Percentiles rank a stretch among this genome's conserved stretches.
Evolutionary conservation across 257 asterid genomes (phyloP).

Genomic region (Jacaranda copaia): DNA sequence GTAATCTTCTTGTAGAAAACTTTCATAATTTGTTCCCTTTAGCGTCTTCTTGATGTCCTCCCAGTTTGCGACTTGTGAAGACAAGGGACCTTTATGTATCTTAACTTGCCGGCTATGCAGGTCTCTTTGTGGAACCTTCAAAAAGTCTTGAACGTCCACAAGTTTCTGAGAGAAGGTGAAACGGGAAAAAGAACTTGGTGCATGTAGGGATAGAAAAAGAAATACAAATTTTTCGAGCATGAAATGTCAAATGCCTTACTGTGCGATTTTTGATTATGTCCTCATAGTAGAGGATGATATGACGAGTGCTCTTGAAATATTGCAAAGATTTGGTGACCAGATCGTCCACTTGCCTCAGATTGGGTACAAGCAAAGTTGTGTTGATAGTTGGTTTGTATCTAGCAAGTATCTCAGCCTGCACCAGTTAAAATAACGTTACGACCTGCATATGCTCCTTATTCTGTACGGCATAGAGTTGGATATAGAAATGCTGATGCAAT

Average conservation of each 20-base stretch:
- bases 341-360: slow-evolving; percentile 76
- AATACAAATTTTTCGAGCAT: neutral
- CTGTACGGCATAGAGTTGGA: too few species aligned
- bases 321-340: slow-evolving; percentile 67
- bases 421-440: slow-evolving; percentile 6
- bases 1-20: slow-evolving; percentile 67
- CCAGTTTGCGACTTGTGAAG: slow-evolving; percentile 93
- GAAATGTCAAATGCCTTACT: slow-evolving; percentile 54
- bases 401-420: slow-evolving; percentile 93
- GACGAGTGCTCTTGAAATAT: slow-evolving; percentile 80
- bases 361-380: slow-evolving; percentile 62
- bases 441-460: neutral
- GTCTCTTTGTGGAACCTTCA: slow-evolving; percentile 74
- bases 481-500: too few species aligned
- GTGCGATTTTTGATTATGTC: slow-evolving; percentile 75
- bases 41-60: slow-evolving; percentile 71
- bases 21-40: slow-evolving; percentile 79
- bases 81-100: slow-evolving; percentile 83
- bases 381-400: slow-evolving; percentile 77
- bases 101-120: slow-evolving; percentile 83
- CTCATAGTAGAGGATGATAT: slow-evolving; percentile 80
- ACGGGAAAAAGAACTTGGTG: neutral
- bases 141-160: slow-evolving; percentile 81
- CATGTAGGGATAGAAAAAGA: neutral
- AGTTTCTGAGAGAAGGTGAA: slow-evolving; percentile 55